Base-by-base conservation (phyloP, 345 rosid genomes). In the Citrus sp. region DNA sequence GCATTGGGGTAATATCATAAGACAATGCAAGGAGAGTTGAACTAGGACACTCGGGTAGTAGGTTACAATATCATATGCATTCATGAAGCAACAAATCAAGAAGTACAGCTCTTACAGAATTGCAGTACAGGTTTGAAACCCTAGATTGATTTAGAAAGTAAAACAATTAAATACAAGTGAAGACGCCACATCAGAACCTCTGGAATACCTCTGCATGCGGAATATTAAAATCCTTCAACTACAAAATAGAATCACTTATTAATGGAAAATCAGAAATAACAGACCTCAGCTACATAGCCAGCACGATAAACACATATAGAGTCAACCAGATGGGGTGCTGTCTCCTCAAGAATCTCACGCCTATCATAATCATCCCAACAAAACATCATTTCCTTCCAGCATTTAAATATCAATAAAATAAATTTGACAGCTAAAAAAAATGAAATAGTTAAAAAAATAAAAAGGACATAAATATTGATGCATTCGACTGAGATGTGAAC, bases 251-350 rank as follows among this genome's bases (percentile, higher is more conserved):
- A 75, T 32, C 54, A 72, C 27, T 62, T 72, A 34, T 60, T 42
- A 24, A 60, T 67, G 68, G 32, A 22, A 66, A 72, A 66, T 58
- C 19, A 40, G 56, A 67, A 79, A 16, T 54, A 74, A 40, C 58
- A 83, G 56, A 94, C 99, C 93, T 94, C 94, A 70, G 96, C 87
- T 75, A 87, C 66, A 81, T 95, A 95, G 82, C 99, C 99, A 82
- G 88, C 97, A 59, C 99, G 98, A 80, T 95, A 95, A 77, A 96
- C 90, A 81, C 90, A 85, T 78, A 95, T 86, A 55, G 91, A 86
- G 72, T 89, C 84, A 49, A 83, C 92, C 81, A 92, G 88, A 84
- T 88, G 82, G 24, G 97, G 96, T 61, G 98, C 93, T 61, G 91
- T 88, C 84, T 90, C 85, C 49, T 82, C 84, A 79, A 95, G 96